Percentiles rank a stretch among this genome's conserved stretches.
phyloP scores from a whole-genome alignment of 768 basidiomycete species.

The Daedalea quercina region DNA sequence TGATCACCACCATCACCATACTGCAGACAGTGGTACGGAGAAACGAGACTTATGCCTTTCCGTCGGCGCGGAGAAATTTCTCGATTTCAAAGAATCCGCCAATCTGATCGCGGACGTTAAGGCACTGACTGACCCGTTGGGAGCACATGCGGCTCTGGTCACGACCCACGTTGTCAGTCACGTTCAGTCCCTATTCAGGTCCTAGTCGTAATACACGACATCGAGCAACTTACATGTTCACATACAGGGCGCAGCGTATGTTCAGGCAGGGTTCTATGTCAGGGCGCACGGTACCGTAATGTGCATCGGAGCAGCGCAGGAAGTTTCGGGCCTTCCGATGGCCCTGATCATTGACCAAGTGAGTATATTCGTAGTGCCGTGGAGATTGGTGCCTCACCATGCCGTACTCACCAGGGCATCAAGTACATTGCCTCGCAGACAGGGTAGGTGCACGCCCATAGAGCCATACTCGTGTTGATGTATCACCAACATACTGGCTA shows the following conservation, averaged over 20 bases:
- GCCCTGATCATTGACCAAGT: slow-evolving; percentile 52
- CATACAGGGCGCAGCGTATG: slow-evolving; percentile 21
- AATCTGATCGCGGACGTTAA: slow-evolving; percentile 58
- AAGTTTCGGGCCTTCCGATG: slow-evolving; percentile 47
- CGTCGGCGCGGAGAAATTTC: slow-evolving; percentile 64
- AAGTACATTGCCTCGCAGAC: background rate
- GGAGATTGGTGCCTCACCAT: background rate
- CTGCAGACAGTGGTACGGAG: slow-evolving; percentile 56
- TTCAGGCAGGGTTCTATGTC: slow-evolving; percentile 61
- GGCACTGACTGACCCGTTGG: slow-evolving; percentile 50
- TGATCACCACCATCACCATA: background rate
- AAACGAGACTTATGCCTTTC: slow-evolving; percentile 51
- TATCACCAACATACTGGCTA: background rate
- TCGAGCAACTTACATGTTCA: background rate
- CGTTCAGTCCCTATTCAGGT: background rate
- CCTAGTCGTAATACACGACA: too few relatives aligned
- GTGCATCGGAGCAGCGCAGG: slow-evolving; percentile 55
- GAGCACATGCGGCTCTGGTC: slow-evolving; percentile 62
- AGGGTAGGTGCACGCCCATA: background rate
- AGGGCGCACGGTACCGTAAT: slow-evolving; percentile 65
- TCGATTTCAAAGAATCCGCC: slow-evolving; percentile 64
- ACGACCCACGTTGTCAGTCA: slow-evolving; percentile 34
- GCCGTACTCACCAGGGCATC: background rate
- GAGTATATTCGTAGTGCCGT: background rate
- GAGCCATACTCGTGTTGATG: background rate